Conservation (phyloP, 1,284 basidiomycete genomes). For the Apiotrichum domesticum region DNA sequence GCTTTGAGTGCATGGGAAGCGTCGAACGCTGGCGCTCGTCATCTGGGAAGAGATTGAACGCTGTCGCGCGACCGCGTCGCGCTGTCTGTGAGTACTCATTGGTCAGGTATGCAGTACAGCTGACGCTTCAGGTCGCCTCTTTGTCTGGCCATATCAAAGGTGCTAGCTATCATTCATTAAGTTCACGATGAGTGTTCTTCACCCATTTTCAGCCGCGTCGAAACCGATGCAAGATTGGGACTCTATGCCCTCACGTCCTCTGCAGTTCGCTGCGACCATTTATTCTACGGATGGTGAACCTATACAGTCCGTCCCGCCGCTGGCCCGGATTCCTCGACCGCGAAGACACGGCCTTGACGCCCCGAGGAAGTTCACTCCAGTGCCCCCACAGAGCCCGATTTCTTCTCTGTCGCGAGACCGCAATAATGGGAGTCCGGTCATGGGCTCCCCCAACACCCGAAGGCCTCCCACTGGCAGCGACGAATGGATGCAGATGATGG, state of each 20-base stretch:
- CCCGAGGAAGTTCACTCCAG: conserved; percentile 15
- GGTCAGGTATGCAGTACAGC: too few relatives aligned
- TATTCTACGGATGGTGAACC: conserved; percentile 20
- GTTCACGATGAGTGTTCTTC: conserved; percentile 27
- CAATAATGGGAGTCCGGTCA: not conserved
- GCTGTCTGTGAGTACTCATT: too few relatives aligned
- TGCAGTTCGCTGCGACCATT: conserved; percentile 39
- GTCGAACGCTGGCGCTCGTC: too few relatives aligned
- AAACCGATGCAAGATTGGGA: conserved; percentile 37
- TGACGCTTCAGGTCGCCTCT: too few relatives aligned
- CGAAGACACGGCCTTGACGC: conserved; percentile 14
- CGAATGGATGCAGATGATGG: conserved; percentile 37
- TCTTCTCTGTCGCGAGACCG: too few relatives aligned
- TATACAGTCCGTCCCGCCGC: conserved; percentile 1
- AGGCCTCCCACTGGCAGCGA: conserved; percentile 25
- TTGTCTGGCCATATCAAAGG: too few relatives aligned
- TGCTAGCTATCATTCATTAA: too few relatives aligned
- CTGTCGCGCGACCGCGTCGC: too few relatives aligned
- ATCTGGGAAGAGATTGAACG: too few relatives aligned
- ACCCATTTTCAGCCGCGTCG: conserved; percentile 42
- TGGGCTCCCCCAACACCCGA: not conserved
- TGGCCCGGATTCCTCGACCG: conserved; percentile 19
- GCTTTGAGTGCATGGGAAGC: too few relatives aligned
- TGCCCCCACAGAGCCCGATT: conserved; percentile 19
- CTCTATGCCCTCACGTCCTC: conserved; percentile 30